Evolutionary conservation across 441 rosid genomes (phyloP), one percentile per base, ranked within the genome.

Genomic region (Jatropha multifida): DNA sequence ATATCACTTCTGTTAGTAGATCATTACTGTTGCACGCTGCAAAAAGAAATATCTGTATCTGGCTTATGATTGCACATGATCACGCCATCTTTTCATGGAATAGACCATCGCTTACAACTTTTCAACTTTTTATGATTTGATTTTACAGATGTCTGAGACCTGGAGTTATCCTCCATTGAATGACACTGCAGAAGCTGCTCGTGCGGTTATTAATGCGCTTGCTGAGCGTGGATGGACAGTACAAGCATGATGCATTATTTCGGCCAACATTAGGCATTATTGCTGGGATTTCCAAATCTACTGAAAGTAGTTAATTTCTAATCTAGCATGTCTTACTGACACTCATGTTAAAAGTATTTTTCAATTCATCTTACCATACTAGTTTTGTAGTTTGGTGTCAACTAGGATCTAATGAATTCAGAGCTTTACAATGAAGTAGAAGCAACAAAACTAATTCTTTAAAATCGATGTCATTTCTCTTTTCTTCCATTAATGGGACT

Each of bases 141-240:
- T 60, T 37, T 65, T 78, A 42, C 86, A 93, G 98, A 88, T 95
- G 83, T 87, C 93, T 6, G 91, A 89, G 74, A 88, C 84, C 76
- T 93, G 97, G 98, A 95, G 94, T 86, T 92, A 93, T 79, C 92
- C 97, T 66, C 99, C 95, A 55, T 81, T 95, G 58, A 90, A 88
- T 76, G 99, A 95, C 81, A 85, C 93, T 1, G 85, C 93, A 78
- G 93, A 92, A 65, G 99, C 97, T 68, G 98, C 99, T 27, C 78
- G 13, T 71, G 85, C 78, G 69, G 88, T 93, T 79, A 81, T 80
- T 41, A 78, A 80, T 76, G 94, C 90, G 37, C 88, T 90, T 60
- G 88, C 97, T n/a, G 86, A 87, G 77, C 91, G 93, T 32, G 93
- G 96, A 73, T 94, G 98, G 97, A 83, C 61, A 52, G 80, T 91